These are phyloP conservation scores for Aspergillus phoenicis DNA, from an alignment of 2,329 filamentous ascomycete species.

Conservation along the genomic window DNA sequence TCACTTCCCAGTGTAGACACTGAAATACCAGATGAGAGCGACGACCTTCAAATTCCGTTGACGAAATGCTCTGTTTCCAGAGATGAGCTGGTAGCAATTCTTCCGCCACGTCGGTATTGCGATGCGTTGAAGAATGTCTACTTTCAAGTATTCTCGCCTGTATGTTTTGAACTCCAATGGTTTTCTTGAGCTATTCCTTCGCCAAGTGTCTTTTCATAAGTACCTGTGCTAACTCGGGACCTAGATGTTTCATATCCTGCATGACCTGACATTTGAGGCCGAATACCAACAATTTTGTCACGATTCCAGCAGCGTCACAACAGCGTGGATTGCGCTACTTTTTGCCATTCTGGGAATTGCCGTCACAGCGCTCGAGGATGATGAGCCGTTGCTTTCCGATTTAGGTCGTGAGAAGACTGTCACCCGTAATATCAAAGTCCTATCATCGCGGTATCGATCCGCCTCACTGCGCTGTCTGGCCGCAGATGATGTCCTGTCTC, in stretches of 20 bases:
- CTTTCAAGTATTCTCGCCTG: conserved; percentile 43
- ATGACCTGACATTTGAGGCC: conserved; percentile 44
- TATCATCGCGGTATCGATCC: conserved; percentile 42
- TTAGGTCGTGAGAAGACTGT: conserved; percentile 40
- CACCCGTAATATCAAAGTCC: conserved; percentile 39
- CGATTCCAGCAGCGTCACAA: conserved; percentile 37
- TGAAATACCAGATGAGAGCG: conserved; percentile 34
- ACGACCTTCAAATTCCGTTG: conserved; percentile 39
- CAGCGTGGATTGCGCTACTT: conserved; percentile 43
- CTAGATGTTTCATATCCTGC: conserved; percentile 46
- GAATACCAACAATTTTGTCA: conserved; percentile 44
- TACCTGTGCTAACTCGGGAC: background rate
- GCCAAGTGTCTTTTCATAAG: background rate
- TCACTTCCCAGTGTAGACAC: conserved; percentile 30
- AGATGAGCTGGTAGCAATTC: conserved; percentile 33
- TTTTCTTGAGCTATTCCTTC: background rate
- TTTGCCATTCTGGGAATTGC: conserved; percentile 44
- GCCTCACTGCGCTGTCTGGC: conserved; percentile 43
- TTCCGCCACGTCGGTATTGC: conserved; percentile 41
- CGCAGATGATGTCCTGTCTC: conserved; percentile 42
- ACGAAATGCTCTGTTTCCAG: conserved; percentile 30
- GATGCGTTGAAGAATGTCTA: conserved; percentile 41
- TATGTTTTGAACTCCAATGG: conserved; percentile 23
- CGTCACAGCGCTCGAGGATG: conserved; percentile 40
- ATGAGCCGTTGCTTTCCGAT: conserved; percentile 40